Evolutionary conservation across 768 basidiomycete genomes (phyloP), one percentile per base, ranked within the genome.

Genomic region (Dioszegia crocea): DNA sequence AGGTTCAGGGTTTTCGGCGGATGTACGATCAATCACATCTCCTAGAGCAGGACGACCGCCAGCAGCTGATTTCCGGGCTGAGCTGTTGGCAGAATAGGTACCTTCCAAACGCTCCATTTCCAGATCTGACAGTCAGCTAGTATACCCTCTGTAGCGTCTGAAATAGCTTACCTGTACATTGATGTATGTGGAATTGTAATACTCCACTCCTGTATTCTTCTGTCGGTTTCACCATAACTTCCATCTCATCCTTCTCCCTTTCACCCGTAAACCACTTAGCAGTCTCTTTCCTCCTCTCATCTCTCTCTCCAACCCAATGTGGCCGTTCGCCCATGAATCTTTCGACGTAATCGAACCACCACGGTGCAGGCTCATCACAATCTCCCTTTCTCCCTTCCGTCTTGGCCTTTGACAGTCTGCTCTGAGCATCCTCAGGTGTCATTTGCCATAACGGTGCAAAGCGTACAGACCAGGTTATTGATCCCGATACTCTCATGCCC

Each of bases 391-490:
- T 56, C 14, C 45, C 54, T 11, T 56, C 29, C 27, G 21, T n/a
- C 17, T 65, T 60, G 14, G 64, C 61, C n/a, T 59, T 57, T 12
- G 43, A n/a, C 33, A 59, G 11, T 19, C 63, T 44, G 23, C 62
- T 24, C 19, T 49, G 44, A 12, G 63, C 33, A 19, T 71, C 61
- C 38, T 73, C 63, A 10, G 21, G 39, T 4, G 72, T 49, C 63
- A 77, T 70, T 44, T 74, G 64, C 75, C 73, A 75, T 5, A 78
- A 56, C 2, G 73, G 75, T 31, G 63, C 71, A 40, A 77, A 77
- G 4, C 65, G 61, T 17, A 75, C 65, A 23, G 62, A 65, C 75
- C 75, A 77, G 10, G 61, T 51, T 14, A 76, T 55, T 10, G 31
- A 31, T 1, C 77, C 77, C 16, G 64, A 57, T 8, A 62, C 65